Percentiles rank a stretch among this genome's conserved stretches.
These are phyloP conservation scores for Blepharisma stoltei DNA, from an alignment of 73 alveolate genomes.

Conservation along the genomic window DNA sequence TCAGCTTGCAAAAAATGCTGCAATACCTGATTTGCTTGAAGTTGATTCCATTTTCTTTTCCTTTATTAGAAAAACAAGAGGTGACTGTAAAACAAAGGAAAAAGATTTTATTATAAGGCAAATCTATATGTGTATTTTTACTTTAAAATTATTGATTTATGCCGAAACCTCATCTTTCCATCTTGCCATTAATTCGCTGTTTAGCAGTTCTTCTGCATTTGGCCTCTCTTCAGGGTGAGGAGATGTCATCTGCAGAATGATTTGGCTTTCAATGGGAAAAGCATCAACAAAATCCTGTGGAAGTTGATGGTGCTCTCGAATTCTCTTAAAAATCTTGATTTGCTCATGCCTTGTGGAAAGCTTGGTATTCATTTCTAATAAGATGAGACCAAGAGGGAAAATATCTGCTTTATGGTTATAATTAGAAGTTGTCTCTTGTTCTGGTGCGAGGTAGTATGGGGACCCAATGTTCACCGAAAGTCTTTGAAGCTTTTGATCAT, in stretches of 20 bases:
- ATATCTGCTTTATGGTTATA: conserved; percentile 88
- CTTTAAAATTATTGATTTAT: not conserved
- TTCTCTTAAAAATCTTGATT: conserved; percentile 46
- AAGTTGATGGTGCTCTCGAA: conserved; percentile 38
- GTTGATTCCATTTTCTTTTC: not conserved
- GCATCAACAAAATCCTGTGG: conserved; percentile 31
- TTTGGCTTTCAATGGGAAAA: conserved; percentile 38
- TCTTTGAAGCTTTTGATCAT: not conserved
- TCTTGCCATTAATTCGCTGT: conserved; percentile 5
- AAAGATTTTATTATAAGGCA: too few species aligned
- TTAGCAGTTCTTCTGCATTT: conserved; percentile 41
- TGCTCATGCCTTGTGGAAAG: conserved; percentile 71
- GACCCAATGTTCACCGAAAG: conserved; percentile 66
- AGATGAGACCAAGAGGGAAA: conserved; percentile 81
- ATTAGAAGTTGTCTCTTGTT: conserved; percentile 45
- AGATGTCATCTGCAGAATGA: conserved; percentile 27
- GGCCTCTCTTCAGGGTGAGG: conserved; percentile 47
- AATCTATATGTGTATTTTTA: not conserved
- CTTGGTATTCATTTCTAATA: conserved; percentile 69
- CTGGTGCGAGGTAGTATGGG: conserved; percentile 76
- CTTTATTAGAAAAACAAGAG: too few species aligned
- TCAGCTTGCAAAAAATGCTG: conserved; percentile 24
- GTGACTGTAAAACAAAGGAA: too few species aligned
- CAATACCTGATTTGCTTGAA: conserved; percentile 6
- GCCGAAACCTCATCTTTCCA: conserved; percentile 30